phyloP scores from a whole-genome alignment of 495 filamentous ascomycete species.

The Elaphomyces granulatus region DNA sequence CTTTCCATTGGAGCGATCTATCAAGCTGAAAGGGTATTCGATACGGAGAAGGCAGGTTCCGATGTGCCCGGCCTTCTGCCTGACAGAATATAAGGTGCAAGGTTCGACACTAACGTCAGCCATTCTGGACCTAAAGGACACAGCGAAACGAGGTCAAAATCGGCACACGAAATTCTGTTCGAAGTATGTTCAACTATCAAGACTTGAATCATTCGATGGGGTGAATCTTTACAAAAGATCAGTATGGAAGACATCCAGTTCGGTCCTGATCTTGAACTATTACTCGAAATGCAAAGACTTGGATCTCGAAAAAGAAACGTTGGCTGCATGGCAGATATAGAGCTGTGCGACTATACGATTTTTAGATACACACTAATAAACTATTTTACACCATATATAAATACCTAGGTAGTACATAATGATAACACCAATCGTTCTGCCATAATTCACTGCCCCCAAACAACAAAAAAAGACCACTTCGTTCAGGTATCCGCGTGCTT shows the following conservation, averaged over 20 bases:
- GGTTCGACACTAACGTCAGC: slow-evolving; percentile 4
- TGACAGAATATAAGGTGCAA: slow-evolving; percentile 12
- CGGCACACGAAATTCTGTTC: slow-evolving; percentile 7
- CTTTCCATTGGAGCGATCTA: slow-evolving; percentile 8
- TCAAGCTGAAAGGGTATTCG: slow-evolving; percentile 10
- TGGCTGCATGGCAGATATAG: slow-evolving; percentile 1
- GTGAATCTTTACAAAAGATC: slow-evolving; percentile 8
- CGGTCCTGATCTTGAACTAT: slow-evolving; percentile 3
- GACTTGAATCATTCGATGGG: slow-evolving; percentile 6
- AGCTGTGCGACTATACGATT: no score
- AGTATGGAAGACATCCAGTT: slow-evolving; percentile 4
- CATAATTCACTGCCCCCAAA: no score
- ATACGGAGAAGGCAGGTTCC: slow-evolving; percentile 7
- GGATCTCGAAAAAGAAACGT: background rate
- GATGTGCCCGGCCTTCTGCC: slow-evolving; percentile 6
- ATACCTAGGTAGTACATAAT: no score
- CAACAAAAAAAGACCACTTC: no score
- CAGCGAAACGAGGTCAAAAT: background rate
- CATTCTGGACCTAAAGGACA: slow-evolving; percentile 9
- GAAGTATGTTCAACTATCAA: slow-evolving; percentile 7
- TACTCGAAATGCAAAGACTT: slow-evolving; percentile 7
- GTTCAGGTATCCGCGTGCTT: no score
- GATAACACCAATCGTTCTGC: no score
- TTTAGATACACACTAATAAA: no score
- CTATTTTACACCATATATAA: no score